phyloP scores from a whole-genome alignment of 371 early-diverging fungal species.

The Amoeboaphelidium protococcarum region DNA sequence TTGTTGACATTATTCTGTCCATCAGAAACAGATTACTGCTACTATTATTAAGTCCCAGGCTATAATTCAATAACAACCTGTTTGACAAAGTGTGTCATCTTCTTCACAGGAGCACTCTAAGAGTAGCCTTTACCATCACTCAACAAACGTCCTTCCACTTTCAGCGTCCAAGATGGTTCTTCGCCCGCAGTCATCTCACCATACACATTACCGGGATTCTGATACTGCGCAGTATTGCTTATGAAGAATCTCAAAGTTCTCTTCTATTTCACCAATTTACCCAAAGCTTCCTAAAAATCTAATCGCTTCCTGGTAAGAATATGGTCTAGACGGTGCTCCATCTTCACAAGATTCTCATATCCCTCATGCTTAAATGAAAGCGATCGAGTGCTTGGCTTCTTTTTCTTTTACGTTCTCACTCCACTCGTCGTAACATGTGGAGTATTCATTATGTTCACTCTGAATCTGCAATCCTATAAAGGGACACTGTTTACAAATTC shows the following conservation, averaged over 20 bases:
- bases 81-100: slow-evolving; percentile 59
- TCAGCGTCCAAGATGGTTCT: slow-evolving; percentile 75
- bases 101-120: slow-evolving; percentile 8
- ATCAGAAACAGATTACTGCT: slow-evolving; percentile 17
- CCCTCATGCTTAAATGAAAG: slow-evolving; percentile 41
- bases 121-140: slow-evolving; percentile 15
- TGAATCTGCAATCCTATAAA: not conserved
- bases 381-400: not conserved
- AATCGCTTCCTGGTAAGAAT: slow-evolving; percentile 61
- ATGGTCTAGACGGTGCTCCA: slow-evolving; percentile 65
- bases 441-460: not conserved
- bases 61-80: slow-evolving; percentile 53
- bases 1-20: slow-evolving; percentile 18
- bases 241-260: slow-evolving; percentile 64
- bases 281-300: slow-evolving; percentile 58
- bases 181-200: slow-evolving; percentile 8
- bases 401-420: not conserved
- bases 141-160: slow-evolving; percentile 61
- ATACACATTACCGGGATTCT: slow-evolving; percentile 8
- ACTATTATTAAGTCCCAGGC: slow-evolving; percentile 30
- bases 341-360: slow-evolving; percentile 50
- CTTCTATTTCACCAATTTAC: slow-evolving; percentile 38
- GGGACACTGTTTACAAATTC: too few relatives aligned
- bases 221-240: slow-evolving; percentile 55
- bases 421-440: not conserved